Evolutionary conservation across 257 asterid species (phyloP), one percentile per base, ranked within the genome.

Genomic region (Galeopsis tetrahit): DNA sequence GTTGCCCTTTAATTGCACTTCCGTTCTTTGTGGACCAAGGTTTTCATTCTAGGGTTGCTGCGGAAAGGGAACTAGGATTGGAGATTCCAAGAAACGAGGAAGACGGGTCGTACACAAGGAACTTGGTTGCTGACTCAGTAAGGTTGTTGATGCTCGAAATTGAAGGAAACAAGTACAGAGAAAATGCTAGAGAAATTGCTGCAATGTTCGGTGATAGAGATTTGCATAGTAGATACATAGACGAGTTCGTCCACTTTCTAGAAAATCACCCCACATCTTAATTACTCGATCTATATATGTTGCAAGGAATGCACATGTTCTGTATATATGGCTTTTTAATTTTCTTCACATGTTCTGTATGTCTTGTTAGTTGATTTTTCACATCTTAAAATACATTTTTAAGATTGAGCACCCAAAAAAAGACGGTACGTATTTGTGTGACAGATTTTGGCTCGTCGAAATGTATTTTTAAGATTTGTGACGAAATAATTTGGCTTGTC

Each of bases 11-110:
- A 2, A 71, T 85, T 5, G 35, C 75, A 59, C 40, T 85, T 7
- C 84, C 90, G 0, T 82, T 85, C 57, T 7, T 76, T 58, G 74
- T 75, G 0, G 89, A 82, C 15, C 80, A 82, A 44, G 84, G 84
- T 2, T 5, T 82, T 70, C 78, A 72, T 46, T 59, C 81, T 2
- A 75, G 81, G 57, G 60, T 76, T 6, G 8, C 81, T 6, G 70
- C 1, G 1, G 80, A 78, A 0, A 76, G 38, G 10, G 7, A 71
- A 46, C 10, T 73, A 0, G 89, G 85, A 0, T 0, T 70, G 0
- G 83, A 75, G 32, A 34, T 82, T 5, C 33, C 66, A 2, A 74
- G 83, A 65, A 68, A 78, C 3, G 85, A 82, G 44, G 62, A 66
- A 21, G 68, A 80, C 0, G 86, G 87, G 4, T 39, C 80, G 2